Evolutionary conservation across 2,329 filamentous ascomycete species (phyloP).

Genomic region (Aureobasidium sp.): DNA sequence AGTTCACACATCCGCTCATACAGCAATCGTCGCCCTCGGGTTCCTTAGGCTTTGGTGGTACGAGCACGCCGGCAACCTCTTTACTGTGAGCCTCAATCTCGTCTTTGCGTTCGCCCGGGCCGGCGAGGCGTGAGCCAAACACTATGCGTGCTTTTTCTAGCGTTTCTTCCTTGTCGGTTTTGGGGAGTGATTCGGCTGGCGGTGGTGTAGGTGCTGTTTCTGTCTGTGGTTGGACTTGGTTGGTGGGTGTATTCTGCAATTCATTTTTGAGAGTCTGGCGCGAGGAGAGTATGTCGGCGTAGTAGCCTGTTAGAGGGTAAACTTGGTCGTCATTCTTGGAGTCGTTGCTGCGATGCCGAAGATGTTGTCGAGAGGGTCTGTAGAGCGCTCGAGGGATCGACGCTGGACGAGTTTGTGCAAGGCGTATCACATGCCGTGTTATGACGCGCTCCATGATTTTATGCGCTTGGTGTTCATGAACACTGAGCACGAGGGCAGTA

Average conservation of each 20-base stretch:
- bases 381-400: background rate
- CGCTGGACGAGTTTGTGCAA: background rate
- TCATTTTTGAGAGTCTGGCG: conserved; percentile 13
- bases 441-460: background rate
- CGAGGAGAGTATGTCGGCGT: conserved; percentile 22
- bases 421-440: background rate
- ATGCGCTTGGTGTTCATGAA: background rate
- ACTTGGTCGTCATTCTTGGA: conserved; percentile 4
- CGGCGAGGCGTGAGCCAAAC: conserved; percentile 73
- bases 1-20: conserved; percentile 97
- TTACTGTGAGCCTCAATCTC: conserved; percentile 53
- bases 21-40: conserved; percentile 98
- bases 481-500: background rate
- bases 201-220: conserved; percentile 28
- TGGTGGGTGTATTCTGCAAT: background rate
- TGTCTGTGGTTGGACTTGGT: conserved; percentile 27
- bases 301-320: conserved; percentile 21
- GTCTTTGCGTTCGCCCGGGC: conserved; percentile 61
- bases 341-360: background rate
- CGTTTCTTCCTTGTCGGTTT: conserved; percentile 47
- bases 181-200: conserved; percentile 33
- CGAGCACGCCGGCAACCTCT: conserved; percentile 67
- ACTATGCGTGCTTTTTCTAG: conserved; percentile 59
- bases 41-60: conserved; percentile 79
- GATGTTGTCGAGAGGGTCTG: background rate